Conservation (phyloP, 2,329 filamentous ascomycete species). For the Lachnellula cervina region DNA sequence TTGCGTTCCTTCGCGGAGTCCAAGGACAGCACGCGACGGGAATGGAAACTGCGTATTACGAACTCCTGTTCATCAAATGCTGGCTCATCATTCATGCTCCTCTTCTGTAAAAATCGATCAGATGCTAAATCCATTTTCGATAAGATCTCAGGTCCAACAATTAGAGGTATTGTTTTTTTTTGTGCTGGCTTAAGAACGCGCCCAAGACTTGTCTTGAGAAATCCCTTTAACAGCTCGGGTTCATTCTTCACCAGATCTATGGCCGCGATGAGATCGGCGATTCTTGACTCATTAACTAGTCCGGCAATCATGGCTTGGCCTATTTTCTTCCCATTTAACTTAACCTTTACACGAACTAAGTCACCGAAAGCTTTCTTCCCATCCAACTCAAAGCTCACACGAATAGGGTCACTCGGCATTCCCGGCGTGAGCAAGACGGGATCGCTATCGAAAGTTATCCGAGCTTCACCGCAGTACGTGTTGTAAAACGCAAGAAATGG, state of each 20-base stretch:
- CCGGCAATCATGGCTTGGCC: no score
- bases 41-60: neutral
- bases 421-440: no score
- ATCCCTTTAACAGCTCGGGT: no score
- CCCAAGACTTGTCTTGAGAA: neutral
- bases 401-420: no score
- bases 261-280: neutral
- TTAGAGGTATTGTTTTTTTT: neutral
- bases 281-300: no score
- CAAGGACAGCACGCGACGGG: neutral
- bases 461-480: neutral
- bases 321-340: no score
- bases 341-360: no score
- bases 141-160: neutral
- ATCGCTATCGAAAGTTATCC: no score
- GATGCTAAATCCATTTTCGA: neutral
- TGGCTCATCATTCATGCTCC: neutral
- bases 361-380: no score
- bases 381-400: no score
- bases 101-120: neutral
- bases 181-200: neutral
- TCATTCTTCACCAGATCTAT: neutral
- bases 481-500: neutral
- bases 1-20: neutral
- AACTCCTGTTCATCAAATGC: neutral